Percentiles rank a stretch among this genome's conserved stretches.
Conservation (phyloP, 495 filamentous ascomycete genomes). For the Penicillium bialowiezense region DNA sequence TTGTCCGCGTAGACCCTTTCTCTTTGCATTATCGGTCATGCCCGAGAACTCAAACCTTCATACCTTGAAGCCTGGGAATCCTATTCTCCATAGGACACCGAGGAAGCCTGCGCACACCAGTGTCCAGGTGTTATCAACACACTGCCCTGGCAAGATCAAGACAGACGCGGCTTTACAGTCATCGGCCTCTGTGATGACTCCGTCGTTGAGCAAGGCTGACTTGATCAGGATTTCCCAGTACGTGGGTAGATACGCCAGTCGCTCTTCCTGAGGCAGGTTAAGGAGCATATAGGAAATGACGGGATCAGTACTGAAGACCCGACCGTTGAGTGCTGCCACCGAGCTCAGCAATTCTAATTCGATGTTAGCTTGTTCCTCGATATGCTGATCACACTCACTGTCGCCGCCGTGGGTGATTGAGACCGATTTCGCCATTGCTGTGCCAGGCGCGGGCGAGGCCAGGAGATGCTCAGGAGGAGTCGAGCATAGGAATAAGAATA, state of each 20-base stretch:
- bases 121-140: slow-evolving; percentile 22
- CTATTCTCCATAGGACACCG: slow-evolving; percentile 21
- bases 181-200: slow-evolving; percentile 27
- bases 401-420: slow-evolving; percentile 21
- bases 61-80: slow-evolving; percentile 23
- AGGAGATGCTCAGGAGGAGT: not conserved
- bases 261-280: slow-evolving; percentile 17
- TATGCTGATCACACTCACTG: slow-evolving; percentile 6
- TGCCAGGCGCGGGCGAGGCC: not conserved
- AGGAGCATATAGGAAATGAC: slow-evolving; percentile 30
- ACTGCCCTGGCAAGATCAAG: slow-evolving; percentile 17
- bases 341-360: slow-evolving; percentile 13
- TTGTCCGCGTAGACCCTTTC: slow-evolving; percentile 20
- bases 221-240: slow-evolving; percentile 23
- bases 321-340: slow-evolving; percentile 21
- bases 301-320: slow-evolving; percentile 23
- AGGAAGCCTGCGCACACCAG: slow-evolving; percentile 22
- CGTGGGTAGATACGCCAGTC: slow-evolving; percentile 21
- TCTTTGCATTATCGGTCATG: slow-evolving; percentile 27
- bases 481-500: not conserved
- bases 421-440: slow-evolving; percentile 16
- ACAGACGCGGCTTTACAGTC: slow-evolving; percentile 28
- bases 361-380: not conserved
- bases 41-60: slow-evolving; percentile 22
- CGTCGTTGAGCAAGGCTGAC: slow-evolving; percentile 25